phyloP scores from a whole-genome alignment of 129 eudicot genomes.

The Lactuca saligna region DNA sequence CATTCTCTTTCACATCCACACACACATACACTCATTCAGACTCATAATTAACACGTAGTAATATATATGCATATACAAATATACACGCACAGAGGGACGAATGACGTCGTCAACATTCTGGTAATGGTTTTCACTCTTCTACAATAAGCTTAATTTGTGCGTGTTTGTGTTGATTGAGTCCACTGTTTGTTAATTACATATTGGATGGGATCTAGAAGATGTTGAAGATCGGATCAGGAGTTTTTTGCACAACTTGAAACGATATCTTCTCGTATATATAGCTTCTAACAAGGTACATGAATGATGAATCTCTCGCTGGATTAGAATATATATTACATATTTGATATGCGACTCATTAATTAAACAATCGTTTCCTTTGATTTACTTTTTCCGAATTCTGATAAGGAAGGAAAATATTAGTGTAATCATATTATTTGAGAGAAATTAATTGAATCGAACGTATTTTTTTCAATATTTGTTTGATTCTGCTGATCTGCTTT shows the following conservation, averaged over 20 bases:
- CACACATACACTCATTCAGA: conserved; percentile 14
- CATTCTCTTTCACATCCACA: conserved; percentile 8
- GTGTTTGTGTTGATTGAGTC: neutral
- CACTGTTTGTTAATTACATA: neutral
- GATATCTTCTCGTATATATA: neutral
- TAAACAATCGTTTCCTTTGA: conserved; percentile 10
- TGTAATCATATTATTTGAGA: conserved; percentile 3
- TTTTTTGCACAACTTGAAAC: neutral
- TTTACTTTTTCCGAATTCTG: neutral
- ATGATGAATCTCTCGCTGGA: conserved; percentile 2
- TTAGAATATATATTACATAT: conserved; percentile 3
- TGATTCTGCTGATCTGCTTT: conserved; percentile 26
- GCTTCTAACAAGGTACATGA: conserved; percentile 10
- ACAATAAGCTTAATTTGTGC: conserved; percentile 12
- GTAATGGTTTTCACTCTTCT: conserved; percentile 27
- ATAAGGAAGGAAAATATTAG: conserved; percentile 4
- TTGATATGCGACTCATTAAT: conserved; percentile 6
- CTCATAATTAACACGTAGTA: conserved; percentile 11
- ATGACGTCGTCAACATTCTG: conserved; percentile 26
- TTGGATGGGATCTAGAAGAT: conserved; percentile 16
- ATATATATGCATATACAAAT: neutral
- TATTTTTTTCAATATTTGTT: neutral
- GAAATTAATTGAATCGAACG: neutral
- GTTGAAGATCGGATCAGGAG: conserved; percentile 34
- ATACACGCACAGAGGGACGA: conserved; percentile 18